A percentile compares a stretch with the other conserved stretches of the same genome.
These are phyloP conservation scores for Sarcodon sp. DNA, from an alignment of 768 basidiomycete species.

Conservation along the genomic window DNA sequence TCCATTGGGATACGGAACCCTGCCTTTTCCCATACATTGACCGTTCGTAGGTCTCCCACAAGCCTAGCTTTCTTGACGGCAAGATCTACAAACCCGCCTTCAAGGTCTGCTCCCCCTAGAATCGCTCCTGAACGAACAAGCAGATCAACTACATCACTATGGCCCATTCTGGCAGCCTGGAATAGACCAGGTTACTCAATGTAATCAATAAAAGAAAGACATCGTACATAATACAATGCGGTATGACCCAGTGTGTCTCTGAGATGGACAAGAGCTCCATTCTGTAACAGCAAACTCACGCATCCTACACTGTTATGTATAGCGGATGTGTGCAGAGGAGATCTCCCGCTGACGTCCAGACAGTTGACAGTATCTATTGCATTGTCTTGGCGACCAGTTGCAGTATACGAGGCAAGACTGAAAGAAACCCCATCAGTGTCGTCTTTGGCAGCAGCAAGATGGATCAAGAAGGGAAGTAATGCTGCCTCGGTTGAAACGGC, in stretches of 20 bases:
- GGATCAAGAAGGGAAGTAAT: constrained; percentile 66
- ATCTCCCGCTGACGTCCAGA: constrained; percentile 59
- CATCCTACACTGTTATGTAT: constrained; percentile 42
- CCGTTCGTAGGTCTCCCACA: constrained; percentile 27
- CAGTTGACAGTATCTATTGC: constrained; percentile 61
- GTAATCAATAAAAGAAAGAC: neutral
- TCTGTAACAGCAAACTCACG: constrained; percentile 39
- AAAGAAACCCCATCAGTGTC: constrained; percentile 50
- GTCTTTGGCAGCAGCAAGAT: constrained; percentile 63
- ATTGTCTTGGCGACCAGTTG: constrained; percentile 21
- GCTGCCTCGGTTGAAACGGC: constrained; percentile 55
- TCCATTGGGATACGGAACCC: constrained; percentile 17
- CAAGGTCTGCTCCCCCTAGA: constrained; percentile 53
- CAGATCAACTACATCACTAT: constrained; percentile 43
- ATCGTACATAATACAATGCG: constrained; percentile 65
- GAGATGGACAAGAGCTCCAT: constrained; percentile 74
- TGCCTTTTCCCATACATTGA: constrained; percentile 45
- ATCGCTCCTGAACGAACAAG: constrained; percentile 66
- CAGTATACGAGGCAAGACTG: constrained; percentile 29
- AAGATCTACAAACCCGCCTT: constrained; percentile 41
- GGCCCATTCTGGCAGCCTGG: constrained; percentile 67
- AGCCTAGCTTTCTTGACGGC: constrained; percentile 24
- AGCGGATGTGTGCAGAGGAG: constrained; percentile 71
- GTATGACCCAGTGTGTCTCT: constrained; percentile 76
- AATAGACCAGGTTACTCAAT: neutral